A percentile compares a stretch with the other conserved stretches of the same genome.
These are phyloP conservation scores for Serendipita sp. DNA, from an alignment of 768 basidiomycete species.

Conservation along the genomic window DNA sequence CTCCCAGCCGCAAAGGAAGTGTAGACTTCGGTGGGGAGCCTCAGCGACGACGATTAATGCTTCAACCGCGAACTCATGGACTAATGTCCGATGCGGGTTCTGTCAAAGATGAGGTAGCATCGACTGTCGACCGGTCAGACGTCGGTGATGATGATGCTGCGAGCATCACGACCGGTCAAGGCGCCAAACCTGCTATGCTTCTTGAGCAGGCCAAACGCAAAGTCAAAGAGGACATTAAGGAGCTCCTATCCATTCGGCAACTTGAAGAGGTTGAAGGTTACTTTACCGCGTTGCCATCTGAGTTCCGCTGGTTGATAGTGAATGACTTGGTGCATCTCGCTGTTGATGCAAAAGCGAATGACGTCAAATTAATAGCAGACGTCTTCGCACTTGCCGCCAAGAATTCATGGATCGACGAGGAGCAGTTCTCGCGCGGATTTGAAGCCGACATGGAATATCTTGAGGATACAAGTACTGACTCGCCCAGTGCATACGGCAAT, in stretches of 20 bases:
- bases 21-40: conserved; percentile 31
- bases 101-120: conserved; percentile 23
- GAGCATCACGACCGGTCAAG: conserved; percentile 16
- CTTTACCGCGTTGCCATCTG: conserved; percentile 55
- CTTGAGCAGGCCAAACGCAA: conserved; percentile 55
- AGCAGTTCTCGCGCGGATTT: conserved; percentile 63
- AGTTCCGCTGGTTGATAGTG: conserved; percentile 48
- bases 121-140: conserved; percentile 33
- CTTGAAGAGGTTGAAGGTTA: conserved; percentile 79
- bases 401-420: conserved; percentile 41
- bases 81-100: conserved; percentile 27
- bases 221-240: conserved; percentile 67
- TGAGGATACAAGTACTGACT: conserved; percentile 81
- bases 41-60: conserved; percentile 54
- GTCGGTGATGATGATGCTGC: conserved; percentile 17
- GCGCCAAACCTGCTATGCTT: conserved; percentile 29
- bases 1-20: conserved; percentile 34
- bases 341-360: conserved; percentile 66
- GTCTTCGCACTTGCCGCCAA: conserved; percentile 49
- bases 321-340: conserved; percentile 58
- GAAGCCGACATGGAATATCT: conserved; percentile 51
- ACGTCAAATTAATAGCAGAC: conserved; percentile 60
- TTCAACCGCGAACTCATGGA: conserved; percentile 66
- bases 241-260: conserved; percentile 73
- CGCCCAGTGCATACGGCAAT: conserved; percentile 66